phyloP scores from a whole-genome alignment of 2,329 filamentous ascomycete genomes.

The Epicoccum sorghinum region DNA sequence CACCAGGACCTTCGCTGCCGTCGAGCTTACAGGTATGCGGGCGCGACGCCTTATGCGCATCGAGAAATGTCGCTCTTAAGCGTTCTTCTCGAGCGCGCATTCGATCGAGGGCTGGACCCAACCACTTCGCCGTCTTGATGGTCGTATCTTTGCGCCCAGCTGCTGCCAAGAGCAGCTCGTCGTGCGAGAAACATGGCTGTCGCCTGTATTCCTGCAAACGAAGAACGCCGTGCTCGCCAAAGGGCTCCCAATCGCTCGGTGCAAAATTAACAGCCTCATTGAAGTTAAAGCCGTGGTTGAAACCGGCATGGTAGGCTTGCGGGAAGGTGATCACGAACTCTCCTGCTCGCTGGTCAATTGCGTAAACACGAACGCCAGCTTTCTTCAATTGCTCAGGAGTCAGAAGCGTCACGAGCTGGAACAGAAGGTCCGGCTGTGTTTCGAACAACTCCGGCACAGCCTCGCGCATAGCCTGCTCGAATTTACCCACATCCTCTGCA shows the following conservation, averaged over 20 bases:
- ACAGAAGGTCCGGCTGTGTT: slow-evolving; percentile 92
- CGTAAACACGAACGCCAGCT: slow-evolving; percentile 90
- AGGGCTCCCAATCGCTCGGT: slow-evolving; percentile 92
- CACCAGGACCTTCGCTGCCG: slow-evolving; percentile 55
- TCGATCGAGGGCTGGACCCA: slow-evolving; percentile 82
- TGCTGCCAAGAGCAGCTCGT: slow-evolving; percentile 90
- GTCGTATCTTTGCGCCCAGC: slow-evolving; percentile 74
- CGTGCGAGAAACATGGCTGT: slow-evolving; percentile 96
- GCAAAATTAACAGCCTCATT: slow-evolving; percentile 99
- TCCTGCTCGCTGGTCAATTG: slow-evolving; percentile 92
- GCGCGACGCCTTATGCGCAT: slow-evolving; percentile 63
- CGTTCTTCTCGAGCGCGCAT: slow-evolving; percentile 75
- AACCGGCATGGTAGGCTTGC: slow-evolving; percentile 95
- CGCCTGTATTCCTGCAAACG: slow-evolving; percentile 85
- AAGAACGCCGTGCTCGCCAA: slow-evolving; percentile 83
- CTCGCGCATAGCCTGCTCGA: slow-evolving; percentile 92
- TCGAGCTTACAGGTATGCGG: slow-evolving; percentile 52
- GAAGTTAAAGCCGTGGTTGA: slow-evolving; percentile 98
- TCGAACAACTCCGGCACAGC: slow-evolving; percentile 96
- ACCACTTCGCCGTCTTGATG: slow-evolving; percentile 94
- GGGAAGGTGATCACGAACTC: slow-evolving; percentile 97
- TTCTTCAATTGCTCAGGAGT: slow-evolving; percentile 93
- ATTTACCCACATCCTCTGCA: slow-evolving; percentile 89
- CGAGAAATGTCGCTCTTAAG: slow-evolving; percentile 71
- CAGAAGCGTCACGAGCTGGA: slow-evolving; percentile 94